A percentile compares a stretch with the other conserved stretches of the same genome.
phyloP scores from a whole-genome alignment of 2,329 filamentous ascomycete genomes.

The Venturia aucupariae region DNA sequence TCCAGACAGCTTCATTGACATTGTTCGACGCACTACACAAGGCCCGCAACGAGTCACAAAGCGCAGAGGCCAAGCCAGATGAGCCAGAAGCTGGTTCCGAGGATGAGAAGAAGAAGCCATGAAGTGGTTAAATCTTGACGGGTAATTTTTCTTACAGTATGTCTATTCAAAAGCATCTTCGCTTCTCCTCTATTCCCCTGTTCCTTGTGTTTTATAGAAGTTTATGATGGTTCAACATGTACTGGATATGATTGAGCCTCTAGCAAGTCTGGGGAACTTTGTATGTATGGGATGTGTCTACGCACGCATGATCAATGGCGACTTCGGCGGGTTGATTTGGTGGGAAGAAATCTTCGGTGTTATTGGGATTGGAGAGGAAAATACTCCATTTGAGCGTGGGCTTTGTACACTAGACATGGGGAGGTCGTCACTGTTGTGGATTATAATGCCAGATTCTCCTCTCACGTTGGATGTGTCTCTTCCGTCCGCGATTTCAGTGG shows the following conservation, averaged over 20 bases:
- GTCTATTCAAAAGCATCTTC: constrained; percentile 15
- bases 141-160: constrained; percentile 25
- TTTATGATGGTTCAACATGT: background rate
- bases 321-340: constrained; percentile 5
- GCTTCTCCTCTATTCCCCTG: constrained; percentile 10
- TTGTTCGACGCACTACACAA: constrained; percentile 99
- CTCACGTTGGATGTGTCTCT: constrained; percentile 4
- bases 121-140: background rate
- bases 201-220: constrained; percentile 15
- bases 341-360: background rate
- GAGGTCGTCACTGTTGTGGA: background rate
- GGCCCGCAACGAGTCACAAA: constrained; percentile 58
- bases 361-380: background rate
- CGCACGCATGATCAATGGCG: constrained; percentile 3
- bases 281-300: constrained; percentile 2
- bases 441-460: constrained; percentile 17
- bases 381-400: constrained; percentile 7
- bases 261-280: background rate
- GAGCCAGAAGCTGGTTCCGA: constrained; percentile 39
- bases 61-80: constrained; percentile 37
- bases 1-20: constrained; percentile 90
- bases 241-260: background rate
- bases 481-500: background rate
- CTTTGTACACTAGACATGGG: constrained; percentile 10
- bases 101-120: constrained; percentile 69